These are phyloP conservation scores for Leccinum subrobustum DNA, from an alignment of 1,284 basidiomycete genomes.

Conservation along the genomic window DNA sequence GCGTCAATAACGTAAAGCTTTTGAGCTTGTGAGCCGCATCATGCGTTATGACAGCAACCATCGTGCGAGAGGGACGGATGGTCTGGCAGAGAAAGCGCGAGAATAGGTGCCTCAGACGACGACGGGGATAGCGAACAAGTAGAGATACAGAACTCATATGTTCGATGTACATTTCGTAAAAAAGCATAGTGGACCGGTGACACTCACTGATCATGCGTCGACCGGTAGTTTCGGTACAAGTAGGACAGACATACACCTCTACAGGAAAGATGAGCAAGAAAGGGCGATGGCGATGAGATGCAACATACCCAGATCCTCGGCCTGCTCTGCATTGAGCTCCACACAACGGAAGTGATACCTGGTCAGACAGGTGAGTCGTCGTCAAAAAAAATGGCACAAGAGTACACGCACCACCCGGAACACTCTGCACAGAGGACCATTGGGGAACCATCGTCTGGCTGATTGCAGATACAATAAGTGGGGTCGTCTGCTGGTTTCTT, in stretches of 20 bases:
- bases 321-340: slow-evolving; percentile 55
- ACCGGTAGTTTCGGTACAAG: slow-evolving; percentile 64
- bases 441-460: slow-evolving; percentile 72
- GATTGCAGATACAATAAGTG: slow-evolving; percentile 56
- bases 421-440: slow-evolving; percentile 79
- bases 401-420: slow-evolving; percentile 62
- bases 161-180: slow-evolving; percentile 39
- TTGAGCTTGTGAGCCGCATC: slow-evolving; percentile 34
- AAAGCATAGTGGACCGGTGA: slow-evolving; percentile 37
- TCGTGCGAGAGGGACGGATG: slow-evolving; percentile 32
- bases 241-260: slow-evolving; percentile 72
- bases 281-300: slow-evolving; percentile 6
- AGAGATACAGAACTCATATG: slow-evolving; percentile 36
- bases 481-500: slow-evolving; percentile 23
- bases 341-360: slow-evolving; percentile 81
- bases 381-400: not conserved
- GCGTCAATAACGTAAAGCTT: slow-evolving; percentile 36
- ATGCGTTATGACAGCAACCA: slow-evolving; percentile 35
- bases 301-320: slow-evolving; percentile 73
- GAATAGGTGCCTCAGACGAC: slow-evolving; percentile 33
- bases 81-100: slow-evolving; percentile 35
- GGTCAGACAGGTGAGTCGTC: slow-evolving; percentile 2
- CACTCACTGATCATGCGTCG: slow-evolving; percentile 78
- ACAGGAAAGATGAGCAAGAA: slow-evolving; percentile 16
- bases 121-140: slow-evolving; percentile 35